Base-by-base conservation (phyloP, 176 grass and related monocot species). In the Carex littledalei region DNA sequence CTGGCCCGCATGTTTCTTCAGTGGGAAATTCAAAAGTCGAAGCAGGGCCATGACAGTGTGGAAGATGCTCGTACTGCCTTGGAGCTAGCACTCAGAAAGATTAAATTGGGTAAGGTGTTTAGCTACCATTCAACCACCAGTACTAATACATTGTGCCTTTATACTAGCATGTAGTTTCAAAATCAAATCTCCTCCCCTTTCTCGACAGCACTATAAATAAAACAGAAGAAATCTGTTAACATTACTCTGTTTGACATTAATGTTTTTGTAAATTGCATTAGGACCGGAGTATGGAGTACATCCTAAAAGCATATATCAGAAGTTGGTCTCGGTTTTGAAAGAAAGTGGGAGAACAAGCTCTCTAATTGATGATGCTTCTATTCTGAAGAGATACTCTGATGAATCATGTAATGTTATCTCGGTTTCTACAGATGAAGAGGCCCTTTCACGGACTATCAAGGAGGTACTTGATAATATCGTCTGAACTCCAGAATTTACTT, bases 61-160 rank as follows among this genome's bases (percentile, higher is more conserved):
- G 95, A 98, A 87, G 95, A 98, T 94, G 95, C 95, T 81, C 87
- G 81, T 90, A 86, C 95, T 85, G 91, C 95, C 83, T 85, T 98
- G 17, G 95, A 95, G 65, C 88, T 95, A 69, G 93, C 93, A 82
- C 41, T 98, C 56, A 53, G 94, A 79, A 98, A 98, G 88, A 93
- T 98, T 41, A 98, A 63, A 88, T 55, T 92, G 22, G 95, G 95
- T 98, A 90, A 88, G 55, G 18, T 18, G 22, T 67, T 17, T 60
- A 75, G 61, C 17, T 81, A 63, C 22, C 22, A n/a, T 31, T 16
- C 12, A 68, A 54, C 12, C 8, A 8, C 20, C 21, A 76, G 10
- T 76, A 53, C 20, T 26, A 16, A 4, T n/a, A 22, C 4, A 85
- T 86, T 86, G 64, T 63, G 9, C 47, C 11, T 53, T 76, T 54